Percentiles rank a stretch among this genome's conserved stretches.
These are phyloP conservation scores for Xylaria sp. DNA, from an alignment of 2,329 filamentous ascomycete species.

Conservation along the genomic window DNA sequence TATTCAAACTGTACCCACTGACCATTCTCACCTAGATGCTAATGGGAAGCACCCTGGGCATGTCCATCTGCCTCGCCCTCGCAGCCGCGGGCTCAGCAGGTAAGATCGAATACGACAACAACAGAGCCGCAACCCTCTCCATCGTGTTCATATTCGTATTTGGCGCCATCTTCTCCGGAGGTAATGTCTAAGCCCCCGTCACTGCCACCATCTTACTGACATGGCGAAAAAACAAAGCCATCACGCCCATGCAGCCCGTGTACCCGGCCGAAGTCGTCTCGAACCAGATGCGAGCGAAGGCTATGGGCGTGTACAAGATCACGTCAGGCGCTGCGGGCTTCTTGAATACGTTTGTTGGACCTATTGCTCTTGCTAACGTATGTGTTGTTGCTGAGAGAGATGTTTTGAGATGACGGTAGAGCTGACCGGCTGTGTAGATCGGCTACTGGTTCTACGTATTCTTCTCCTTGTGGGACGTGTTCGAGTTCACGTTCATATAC, in stretches of 20 bases:
- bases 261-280: constrained; percentile 37
- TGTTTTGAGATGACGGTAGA: background rate
- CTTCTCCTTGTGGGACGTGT: constrained; percentile 34
- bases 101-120: constrained; percentile 33
- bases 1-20: background rate
- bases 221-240: constrained; percentile 28
- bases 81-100: constrained; percentile 36
- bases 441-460: constrained; percentile 37
- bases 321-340: constrained; percentile 36
- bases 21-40: constrained; percentile 26
- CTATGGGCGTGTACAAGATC: constrained; percentile 34
- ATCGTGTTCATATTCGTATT: constrained; percentile 39
- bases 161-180: constrained; percentile 33
- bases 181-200: constrained; percentile 9
- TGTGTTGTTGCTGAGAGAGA: constrained; percentile 16
- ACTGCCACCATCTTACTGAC: background rate
- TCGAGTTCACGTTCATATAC: constrained; percentile 33
- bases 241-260: constrained; percentile 36
- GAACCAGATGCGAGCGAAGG: constrained; percentile 37
- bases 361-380: constrained; percentile 28
- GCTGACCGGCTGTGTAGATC: constrained; percentile 17
- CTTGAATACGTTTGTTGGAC: constrained; percentile 33
- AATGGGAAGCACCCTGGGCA: constrained; percentile 34
- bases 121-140: constrained; percentile 32
- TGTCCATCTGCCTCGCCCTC: constrained; percentile 34